Base-by-base conservation (phyloP, 345 rosid species). In the Anastatica hierochuntica region DNA sequence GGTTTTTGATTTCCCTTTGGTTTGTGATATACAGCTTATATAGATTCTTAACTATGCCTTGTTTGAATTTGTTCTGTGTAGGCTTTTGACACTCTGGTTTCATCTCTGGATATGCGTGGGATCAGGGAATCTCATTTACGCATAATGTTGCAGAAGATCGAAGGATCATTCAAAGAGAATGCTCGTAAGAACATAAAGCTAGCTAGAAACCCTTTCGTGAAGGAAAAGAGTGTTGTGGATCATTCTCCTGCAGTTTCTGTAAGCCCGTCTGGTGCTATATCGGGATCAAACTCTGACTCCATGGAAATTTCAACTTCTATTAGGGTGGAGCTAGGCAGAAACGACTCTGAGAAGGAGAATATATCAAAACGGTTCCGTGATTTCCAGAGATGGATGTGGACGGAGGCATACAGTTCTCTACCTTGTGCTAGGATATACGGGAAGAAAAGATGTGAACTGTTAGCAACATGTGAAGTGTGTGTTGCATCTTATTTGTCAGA, bases 91-190 rank as follows among this genome's bases (percentile, higher is more conserved):
- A 75, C 82, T 49, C 83, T 94, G 29, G 62, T 80, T 62, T 74
- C 79, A 43, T 88, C 95, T 47, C 66, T 94, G 74, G 97, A 88
- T 67, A 56, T 70, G 52, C 97, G 97, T 14, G 99, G 99, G 62
- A 63, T 84, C 48, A 80, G 99, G 68, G 99, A 94, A 60, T 88
- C 99, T 35, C 97, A 88, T 77, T 73, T 94, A 75, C 76, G 85
- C 53, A 58, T 94, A 72, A 88, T 94, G 96, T 52, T 88, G 71
- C 89, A 72, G 67, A 84, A 84, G 76, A 71, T 88, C 33, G 92
- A 94, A 69, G 68, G 67, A 14, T 67, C 82, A 64, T 94, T 88
- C 70, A 88, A 84, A 78, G 84, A 75, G 47, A 80, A 75, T 63
- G 72, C 71, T 24, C 58, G 69, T 24, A 71, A 72, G 65, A 72